These are phyloP conservation scores for Cenchrus fungigraminus DNA, from an alignment of 176 grass and related monocot species.

Conservation along the genomic window DNA sequence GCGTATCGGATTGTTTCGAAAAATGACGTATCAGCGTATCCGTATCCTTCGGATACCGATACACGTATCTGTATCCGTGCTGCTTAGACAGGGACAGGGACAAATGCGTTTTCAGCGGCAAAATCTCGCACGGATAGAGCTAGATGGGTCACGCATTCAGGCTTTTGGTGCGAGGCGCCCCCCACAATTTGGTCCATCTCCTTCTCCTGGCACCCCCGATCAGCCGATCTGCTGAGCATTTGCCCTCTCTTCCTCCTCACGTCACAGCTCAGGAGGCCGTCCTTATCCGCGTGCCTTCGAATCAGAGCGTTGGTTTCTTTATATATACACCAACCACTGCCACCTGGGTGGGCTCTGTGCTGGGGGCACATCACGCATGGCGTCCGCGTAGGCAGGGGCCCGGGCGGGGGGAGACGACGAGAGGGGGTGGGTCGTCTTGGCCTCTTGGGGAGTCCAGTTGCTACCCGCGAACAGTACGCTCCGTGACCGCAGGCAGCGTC, in stretches of 20 bases:
- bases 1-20: no score
- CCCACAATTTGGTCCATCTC: not conserved
- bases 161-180: not conserved
- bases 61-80: no score
- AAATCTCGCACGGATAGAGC: not conserved
- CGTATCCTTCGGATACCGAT: no score
- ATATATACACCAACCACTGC: not conserved
- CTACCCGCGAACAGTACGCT: not conserved
- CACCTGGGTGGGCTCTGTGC: not conserved
- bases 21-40: no score
- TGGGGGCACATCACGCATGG: slow-evolving; percentile 40
- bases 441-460: not conserved
- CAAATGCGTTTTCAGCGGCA: not conserved
- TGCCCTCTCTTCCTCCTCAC: slow-evolving; percentile 39
- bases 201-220: slow-evolving; percentile 11
- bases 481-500: slow-evolving; percentile 13
- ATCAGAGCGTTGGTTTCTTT: not conserved
- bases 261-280: slow-evolving; percentile 6
- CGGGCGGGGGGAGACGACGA: not conserved
- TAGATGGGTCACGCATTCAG: slow-evolving; percentile 21
- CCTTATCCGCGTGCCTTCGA: slow-evolving; percentile 8
- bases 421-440: not conserved
- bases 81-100: no score
- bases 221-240: slow-evolving; percentile 11
- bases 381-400: slow-evolving; percentile 6